Base-by-base conservation (phyloP, 1,284 basidiomycete species). In the Microbotryomycetes sp. region DNA sequence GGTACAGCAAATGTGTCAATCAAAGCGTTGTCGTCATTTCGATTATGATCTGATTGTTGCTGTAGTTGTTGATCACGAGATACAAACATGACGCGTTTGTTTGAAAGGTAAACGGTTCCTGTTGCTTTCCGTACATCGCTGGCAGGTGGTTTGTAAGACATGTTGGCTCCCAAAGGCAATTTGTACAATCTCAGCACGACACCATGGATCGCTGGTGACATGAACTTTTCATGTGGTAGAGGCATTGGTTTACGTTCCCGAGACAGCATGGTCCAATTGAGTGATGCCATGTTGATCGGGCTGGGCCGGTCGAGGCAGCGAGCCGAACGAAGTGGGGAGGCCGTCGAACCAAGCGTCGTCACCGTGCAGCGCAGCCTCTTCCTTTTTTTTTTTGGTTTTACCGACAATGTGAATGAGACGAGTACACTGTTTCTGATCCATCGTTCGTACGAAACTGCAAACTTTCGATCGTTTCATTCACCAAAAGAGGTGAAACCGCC, bases 41-140 rank as follows among this genome's bases (percentile, higher is more conserved):
- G 9, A 9, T 9, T 19, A 9, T 9, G 12, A 9, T 12, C 36
- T 12, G 36, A 3, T 45, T 22, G 3, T 28, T 4, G 52, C 16
- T 3, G 23, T 22, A 29, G 16, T 14, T 15, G 4, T 19, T 23
- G 48, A 0, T 32, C 32, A 1, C 28, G 49, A 1, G 63, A 28
- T 31, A 70, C 62, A 26, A 60, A 70, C 3, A 70, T 58, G 29
- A 70, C 23, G 22, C 69, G 56, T 31, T 60, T 47, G 30, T 65
- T 65, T 7, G 58, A 60, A 19, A 64, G 25, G 49, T 62, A 56
- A 22, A 64, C 30, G 5, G 57, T 62, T 2, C 69, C 69, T n/a
- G 3, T 28, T 47, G 4, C 25, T 36, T 14, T 49, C 59, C 36
- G 30, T 42, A 14, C 7, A 26, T 29, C 56, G 7, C 19, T 46